Base-by-base conservation (phyloP, 2,329 filamentous ascomycete species). In the Eutypa lata region DNA sequence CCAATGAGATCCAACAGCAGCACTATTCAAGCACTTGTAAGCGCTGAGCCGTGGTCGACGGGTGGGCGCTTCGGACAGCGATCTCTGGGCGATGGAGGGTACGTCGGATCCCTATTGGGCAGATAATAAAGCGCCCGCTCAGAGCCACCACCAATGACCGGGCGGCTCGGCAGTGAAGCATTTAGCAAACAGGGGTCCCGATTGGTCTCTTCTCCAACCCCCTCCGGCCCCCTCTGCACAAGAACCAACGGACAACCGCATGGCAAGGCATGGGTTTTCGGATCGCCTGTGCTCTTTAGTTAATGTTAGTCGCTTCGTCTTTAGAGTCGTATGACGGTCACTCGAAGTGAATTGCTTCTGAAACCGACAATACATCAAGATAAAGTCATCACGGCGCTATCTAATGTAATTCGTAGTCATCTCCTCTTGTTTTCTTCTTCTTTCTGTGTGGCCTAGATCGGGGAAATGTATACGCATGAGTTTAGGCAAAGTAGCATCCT, bases 1-100 rank as follows among this genome's bases (percentile, higher is more conserved):
- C 65, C 65, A 67, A 66, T 67, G 61, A 61, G 62, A 63, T 53
- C 2, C 42, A 52, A 46, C 44, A 55, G 38, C 51, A 52, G 52
- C 59, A 51, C 53, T 16, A 33, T 59, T 51, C 46, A 57, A 60
- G 57, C 50, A 60, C 56, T 46, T 54, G 55, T 67, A 67, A 67
- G 65, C 65, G 65, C 65, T 62, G 56, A 55, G 54, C 55, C 38
- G 53, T 59, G 56, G 55, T 57, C 57, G 55, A 50, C 45, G 49
- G 54, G 54, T 59, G 58, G 62, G 62, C 63, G 62, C 63, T 65
- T 62, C 60, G 59, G 56, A 50, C 59, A 54, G 46, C 48, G 44
- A 49, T 50, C 51, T 57, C 47, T 56, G 54, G 51, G 51, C 49
- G 26, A 52, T 24, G 47, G 38, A 53, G 44, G 47, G 57, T 46